Evolutionary conservation across 306 rosid genomes (phyloP).

Genomic region (Parietaria judaica): DNA sequence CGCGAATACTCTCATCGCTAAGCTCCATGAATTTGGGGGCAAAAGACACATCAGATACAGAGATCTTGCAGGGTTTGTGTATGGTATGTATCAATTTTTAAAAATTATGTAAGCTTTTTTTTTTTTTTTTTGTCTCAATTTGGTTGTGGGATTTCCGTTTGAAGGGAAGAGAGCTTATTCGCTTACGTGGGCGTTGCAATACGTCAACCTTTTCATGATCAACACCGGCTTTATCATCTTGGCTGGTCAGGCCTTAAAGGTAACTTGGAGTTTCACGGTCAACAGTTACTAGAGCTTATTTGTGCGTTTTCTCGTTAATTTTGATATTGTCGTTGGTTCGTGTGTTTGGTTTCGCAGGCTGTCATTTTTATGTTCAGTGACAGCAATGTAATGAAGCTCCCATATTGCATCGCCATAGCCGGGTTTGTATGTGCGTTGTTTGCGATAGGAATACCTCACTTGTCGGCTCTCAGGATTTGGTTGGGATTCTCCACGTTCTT

Average conservation of each 20-base stretch:
- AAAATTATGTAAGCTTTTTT: not conserved
- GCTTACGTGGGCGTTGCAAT: slow-evolving; percentile 85
- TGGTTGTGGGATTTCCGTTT: too few species aligned
- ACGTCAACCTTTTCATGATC: slow-evolving; percentile 90
- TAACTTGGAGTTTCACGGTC: slow-evolving; percentile 13
- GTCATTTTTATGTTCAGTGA: slow-evolving; percentile 59
- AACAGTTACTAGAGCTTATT: too few species aligned
- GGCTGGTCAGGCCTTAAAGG: slow-evolving; percentile 94
- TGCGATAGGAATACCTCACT: slow-evolving; percentile 86
- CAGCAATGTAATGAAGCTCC: slow-evolving; percentile 64
- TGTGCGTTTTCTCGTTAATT: too few species aligned
- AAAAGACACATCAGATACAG: slow-evolving; percentile 89
- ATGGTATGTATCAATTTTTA: slow-evolving; percentile 37
- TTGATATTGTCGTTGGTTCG: too few species aligned
- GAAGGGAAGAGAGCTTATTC: slow-evolving; percentile 67
- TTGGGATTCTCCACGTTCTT: slow-evolving; percentile 78
- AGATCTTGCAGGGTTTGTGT: slow-evolving; percentile 79
- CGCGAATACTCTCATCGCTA: slow-evolving; percentile 77
- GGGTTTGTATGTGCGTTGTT: slow-evolving; percentile 76
- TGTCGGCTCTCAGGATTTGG: slow-evolving; percentile 90
- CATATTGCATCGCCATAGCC: slow-evolving; percentile 62
- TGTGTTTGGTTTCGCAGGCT: slow-evolving; percentile 36
- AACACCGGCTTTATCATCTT: slow-evolving; percentile 76
- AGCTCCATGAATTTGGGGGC: slow-evolving; percentile 88
- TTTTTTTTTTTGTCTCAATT: slow-evolving; percentile 17